Evolutionary conservation across 2,329 filamentous ascomycete species (phyloP), one percentile per base, ranked within the genome.

Genomic region (Microdochium bolleyi): DNA sequence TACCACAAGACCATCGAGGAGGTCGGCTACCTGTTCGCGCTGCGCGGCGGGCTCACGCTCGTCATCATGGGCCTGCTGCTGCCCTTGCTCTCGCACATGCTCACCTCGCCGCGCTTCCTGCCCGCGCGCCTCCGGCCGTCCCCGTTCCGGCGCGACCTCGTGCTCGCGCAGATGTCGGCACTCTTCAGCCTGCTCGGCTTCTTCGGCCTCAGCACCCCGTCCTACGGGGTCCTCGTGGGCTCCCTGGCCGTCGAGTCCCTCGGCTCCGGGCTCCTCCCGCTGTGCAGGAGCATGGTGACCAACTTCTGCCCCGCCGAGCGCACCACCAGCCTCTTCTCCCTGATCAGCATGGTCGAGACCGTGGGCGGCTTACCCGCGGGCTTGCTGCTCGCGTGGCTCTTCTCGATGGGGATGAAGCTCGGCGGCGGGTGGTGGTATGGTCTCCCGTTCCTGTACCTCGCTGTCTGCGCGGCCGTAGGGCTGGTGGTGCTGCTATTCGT

Each of bases 301-400:
- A 46, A 54, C 53, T 54, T 57, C 32, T 55, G 56, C 51, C 53
- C 55, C 13, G 13, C 41, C 16, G 51, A 52, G 10, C 56, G 62
- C 50, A 62, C 58, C 14, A 59, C 57, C 8, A 58, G 63, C 24
- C 53, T 67, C n/a, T 62, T 64, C 52, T 62, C 62, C 4, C 56
- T 66, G n/a, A 58, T 61, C 19, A 58, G 59, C 53, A 64, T 64
- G 49, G 53, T 60, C 10, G 60, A 64, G 56, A 60, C 60, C 3
- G 44, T 57, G 9, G 59, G 62, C 27, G 54, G 53, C 27, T 54
- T 66, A 11, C 52, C 61, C 24, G 58, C 56, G 2, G 61, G 59
- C 1, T 62, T 64, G n/a, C 48, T 59, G 9, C 53, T 66, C 25
- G 61, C 62, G 9, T 60, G 61, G 57, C 34, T 56, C 2, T 65